Evolutionary conservation across 75 land plant species (phyloP).

Genomic region (Larix kaempferi): DNA sequence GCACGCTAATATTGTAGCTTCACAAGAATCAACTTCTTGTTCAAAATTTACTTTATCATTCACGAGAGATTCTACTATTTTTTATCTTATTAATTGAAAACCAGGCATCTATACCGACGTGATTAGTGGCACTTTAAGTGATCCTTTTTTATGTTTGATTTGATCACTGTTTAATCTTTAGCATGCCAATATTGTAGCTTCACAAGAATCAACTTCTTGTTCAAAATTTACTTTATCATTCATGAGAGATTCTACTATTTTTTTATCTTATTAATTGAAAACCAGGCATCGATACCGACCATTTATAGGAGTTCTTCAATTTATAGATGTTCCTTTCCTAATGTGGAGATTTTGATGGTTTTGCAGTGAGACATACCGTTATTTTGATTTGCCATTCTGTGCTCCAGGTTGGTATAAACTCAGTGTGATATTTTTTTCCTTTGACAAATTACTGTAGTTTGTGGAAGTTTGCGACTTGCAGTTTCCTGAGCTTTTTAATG

Average conservation of each 20-base stretch:
- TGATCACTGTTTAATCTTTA: not conserved
- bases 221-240: not conserved
- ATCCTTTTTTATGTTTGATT: not conserved
- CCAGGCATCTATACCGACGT: not conserved
- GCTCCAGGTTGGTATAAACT: constrained; percentile 45
- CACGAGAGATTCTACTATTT: not conserved
- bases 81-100: not conserved
- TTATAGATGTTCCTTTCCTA: constrained; percentile 3
- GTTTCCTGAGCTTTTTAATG: not conserved
- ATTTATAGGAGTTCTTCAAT: not conserved
- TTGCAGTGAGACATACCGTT: constrained; percentile 94
- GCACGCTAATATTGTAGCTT: not conserved
- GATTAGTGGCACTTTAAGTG: not conserved
- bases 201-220: not conserved
- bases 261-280: not conserved
- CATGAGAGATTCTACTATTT: not conserved
- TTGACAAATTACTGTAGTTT: not conserved
- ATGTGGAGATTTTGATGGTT: constrained; percentile 10
- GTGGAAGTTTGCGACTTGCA: not conserved
- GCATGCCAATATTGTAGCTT: not conserved
- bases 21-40: not conserved
- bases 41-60: not conserved
- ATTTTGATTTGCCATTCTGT: constrained; percentile 92
- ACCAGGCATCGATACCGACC: not conserved
- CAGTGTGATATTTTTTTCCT: not conserved